Evolutionary conservation across 2,329 filamentous ascomycete genomes (phyloP), one percentile per base, ranked within the genome.

Genomic region (Biscogniauxia mediterranea): DNA sequence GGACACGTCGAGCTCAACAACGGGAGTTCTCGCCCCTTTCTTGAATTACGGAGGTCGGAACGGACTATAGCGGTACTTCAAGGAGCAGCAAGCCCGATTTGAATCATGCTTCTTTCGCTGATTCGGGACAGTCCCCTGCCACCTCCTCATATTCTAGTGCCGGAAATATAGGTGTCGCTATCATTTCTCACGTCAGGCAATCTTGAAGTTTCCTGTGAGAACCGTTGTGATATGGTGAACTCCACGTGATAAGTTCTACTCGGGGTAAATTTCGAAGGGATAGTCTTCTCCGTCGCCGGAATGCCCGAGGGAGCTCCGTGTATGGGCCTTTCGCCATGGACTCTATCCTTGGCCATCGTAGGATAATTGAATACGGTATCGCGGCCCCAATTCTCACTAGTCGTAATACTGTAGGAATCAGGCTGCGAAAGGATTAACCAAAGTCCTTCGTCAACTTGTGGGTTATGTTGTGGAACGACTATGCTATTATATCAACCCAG

Each of bases 61-160:
- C n/a, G 67, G 80, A 77, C 20, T 74, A 69, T 4, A 73, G 62
- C 13, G 73, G 78, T 1, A 72, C 59, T 5, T 73, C 70, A 5
- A 65, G 58, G 2, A 75, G 23, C 8, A 68, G 66, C 5, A 75
- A 75, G 1, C 78, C 77, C 0, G 77, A 71, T 20, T 73, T 70
- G 59, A 71, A 71, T 55, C 76, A 75, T 17, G 67, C 67, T 5
- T 64, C 67, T 58, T 75, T 71, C 38, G 75, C 79, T 42, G 70
- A 59, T 17, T 76, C 73, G 20, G 81, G 81, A 21, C 83, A 82
- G 60, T 82, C 74, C 1, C 80, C 80, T 1, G 80, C 81, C 3
- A 78, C 79, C 68, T 89, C 87, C 86, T n/a, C n/a, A n/a, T 86
- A 89, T 58, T 88, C 83, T 20, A 86, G 79, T 23, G 83, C 78